Evolutionary conservation across 768 basidiomycete genomes (phyloP).

Genomic region (Cyclocybe cylindracea): DNA sequence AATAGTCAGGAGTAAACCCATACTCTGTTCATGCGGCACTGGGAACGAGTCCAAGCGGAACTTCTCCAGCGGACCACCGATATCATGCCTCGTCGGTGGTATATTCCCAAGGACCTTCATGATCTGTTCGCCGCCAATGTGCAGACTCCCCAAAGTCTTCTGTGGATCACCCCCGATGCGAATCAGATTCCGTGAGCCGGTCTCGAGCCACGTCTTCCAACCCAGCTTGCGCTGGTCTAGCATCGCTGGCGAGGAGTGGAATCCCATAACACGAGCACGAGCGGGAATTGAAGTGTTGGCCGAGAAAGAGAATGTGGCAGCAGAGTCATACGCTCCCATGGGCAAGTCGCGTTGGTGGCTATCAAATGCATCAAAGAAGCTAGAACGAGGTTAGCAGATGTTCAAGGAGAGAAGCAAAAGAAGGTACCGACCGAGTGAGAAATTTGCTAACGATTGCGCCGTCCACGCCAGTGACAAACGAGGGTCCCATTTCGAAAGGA

Average conservation of each 20-base stretch:
- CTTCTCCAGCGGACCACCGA: constrained; percentile 73
- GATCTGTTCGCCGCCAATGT: constrained; percentile 68
- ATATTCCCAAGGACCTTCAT: constrained; percentile 61
- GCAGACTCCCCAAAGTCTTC: constrained; percentile 64
- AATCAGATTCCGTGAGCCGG: constrained; percentile 77
- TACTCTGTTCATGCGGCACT: constrained; percentile 60
- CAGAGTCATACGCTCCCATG: constrained; percentile 73
- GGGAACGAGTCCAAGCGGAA: constrained; percentile 90
- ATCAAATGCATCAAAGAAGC: constrained; percentile 88
- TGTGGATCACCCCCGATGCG: constrained; percentile 63
- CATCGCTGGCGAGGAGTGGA: constrained; percentile 60
- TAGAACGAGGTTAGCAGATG: constrained; percentile 29
- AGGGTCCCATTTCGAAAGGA: constrained; percentile 71
- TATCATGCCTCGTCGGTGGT: constrained; percentile 83
- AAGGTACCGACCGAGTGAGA: constrained; percentile 63
- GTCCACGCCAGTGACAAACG: constrained; percentile 77
- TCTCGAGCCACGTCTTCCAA: constrained; percentile 72
- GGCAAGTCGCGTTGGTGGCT: constrained; percentile 67
- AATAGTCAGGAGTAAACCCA: constrained; percentile 68
- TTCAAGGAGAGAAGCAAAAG: background rate
- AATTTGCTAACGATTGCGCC: constrained; percentile 70
- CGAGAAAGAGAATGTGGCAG: constrained; percentile 90
- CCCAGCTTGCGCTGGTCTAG: constrained; percentile 84
- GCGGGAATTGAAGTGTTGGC: constrained; percentile 81
- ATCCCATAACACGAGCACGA: constrained; percentile 73